Evolutionary conservation across 1,284 basidiomycete species (phyloP).

Genomic region (Papiliotrema flavescens): DNA sequence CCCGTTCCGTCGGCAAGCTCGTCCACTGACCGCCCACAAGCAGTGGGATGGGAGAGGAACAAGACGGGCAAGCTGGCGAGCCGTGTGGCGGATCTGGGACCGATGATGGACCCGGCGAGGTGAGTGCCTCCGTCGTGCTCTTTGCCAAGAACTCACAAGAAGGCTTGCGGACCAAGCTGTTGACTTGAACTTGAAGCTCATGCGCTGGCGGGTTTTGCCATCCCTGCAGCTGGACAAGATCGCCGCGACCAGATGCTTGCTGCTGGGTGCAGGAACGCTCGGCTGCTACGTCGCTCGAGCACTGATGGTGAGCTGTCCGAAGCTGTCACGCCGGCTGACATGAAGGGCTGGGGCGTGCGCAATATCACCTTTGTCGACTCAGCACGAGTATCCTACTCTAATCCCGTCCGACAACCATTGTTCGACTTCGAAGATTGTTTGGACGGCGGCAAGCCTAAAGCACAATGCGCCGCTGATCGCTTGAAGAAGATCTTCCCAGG

Average conservation of each 20-base stretch:
- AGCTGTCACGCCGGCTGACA: not conserved
- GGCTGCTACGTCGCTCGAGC: conserved; percentile 92
- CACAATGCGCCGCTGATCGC: conserved; percentile 81
- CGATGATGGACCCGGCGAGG: conserved; percentile 89
- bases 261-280: conserved; percentile 91
- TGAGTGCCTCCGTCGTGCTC: conserved; percentile 12
- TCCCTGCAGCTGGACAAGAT: conserved; percentile 83
- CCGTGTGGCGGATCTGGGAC: conserved; percentile 83
- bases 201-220: conserved; percentile 96
- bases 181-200: conserved; percentile 93
- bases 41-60: conserved; percentile 96
- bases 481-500: conserved; percentile 89
- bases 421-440: conserved; percentile 94
- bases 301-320: conserved; percentile 64
- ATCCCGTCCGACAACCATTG: conserved; percentile 92
- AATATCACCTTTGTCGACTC: conserved; percentile 92
- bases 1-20: not conserved
- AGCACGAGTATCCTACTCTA: conserved; percentile 87
- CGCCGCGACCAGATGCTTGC: conserved; percentile 70
- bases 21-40: conserved; percentile 44
- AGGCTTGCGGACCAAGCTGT: conserved; percentile 93
- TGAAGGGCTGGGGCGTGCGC: conserved; percentile 95
- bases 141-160: conserved; percentile 7
- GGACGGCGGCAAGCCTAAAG: conserved; percentile 90
- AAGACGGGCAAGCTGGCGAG: conserved; percentile 76